Evolutionary conservation across 345 rosid species (phyloP).

Genomic region (Arabidopsis arenosa): DNA sequence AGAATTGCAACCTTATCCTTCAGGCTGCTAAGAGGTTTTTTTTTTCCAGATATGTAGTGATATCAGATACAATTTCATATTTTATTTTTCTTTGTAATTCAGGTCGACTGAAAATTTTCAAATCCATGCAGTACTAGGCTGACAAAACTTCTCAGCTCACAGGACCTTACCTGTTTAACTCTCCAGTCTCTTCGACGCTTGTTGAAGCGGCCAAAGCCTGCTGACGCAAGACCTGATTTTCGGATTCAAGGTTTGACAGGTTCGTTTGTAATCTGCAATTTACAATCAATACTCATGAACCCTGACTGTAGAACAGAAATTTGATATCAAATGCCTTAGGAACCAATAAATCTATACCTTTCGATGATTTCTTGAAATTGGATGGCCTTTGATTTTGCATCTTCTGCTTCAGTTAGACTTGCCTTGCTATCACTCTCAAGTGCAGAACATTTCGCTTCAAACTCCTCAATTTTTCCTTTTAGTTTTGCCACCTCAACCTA

Average conservation of each 20-base stretch:
- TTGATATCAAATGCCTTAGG: constrained; percentile 18
- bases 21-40: constrained; percentile 44
- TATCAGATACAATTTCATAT: constrained; percentile 11
- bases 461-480: constrained; percentile 51
- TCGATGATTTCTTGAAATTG: constrained; percentile 56
- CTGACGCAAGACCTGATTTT: constrained; percentile 74
- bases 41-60: constrained; percentile 18
- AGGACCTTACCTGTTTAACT: constrained; percentile 49
- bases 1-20: constrained; percentile 51
- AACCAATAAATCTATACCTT: constrained; percentile 44
- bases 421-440: constrained; percentile 50
- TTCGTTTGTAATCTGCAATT: constrained; percentile 56
- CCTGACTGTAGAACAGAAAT: constrained; percentile 1
- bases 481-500: constrained; percentile 54
- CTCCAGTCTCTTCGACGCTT: constrained; percentile 50
- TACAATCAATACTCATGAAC: constrained; percentile 24
- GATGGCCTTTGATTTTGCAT: constrained; percentile 54
- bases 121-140: constrained; percentile 21
- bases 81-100: background rate
- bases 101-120: background rate
- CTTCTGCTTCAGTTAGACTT: constrained; percentile 57
- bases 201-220: constrained; percentile 60
- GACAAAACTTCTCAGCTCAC: constrained; percentile 9
- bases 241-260: constrained; percentile 65
- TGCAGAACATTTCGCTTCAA: constrained; percentile 52